A percentile compares a stretch with the other conserved stretches of the same genome.
Evolutionary conservation across 1,139 yeast species (phyloP).

Genomic region (Saccharomyces hybrid): DNA sequence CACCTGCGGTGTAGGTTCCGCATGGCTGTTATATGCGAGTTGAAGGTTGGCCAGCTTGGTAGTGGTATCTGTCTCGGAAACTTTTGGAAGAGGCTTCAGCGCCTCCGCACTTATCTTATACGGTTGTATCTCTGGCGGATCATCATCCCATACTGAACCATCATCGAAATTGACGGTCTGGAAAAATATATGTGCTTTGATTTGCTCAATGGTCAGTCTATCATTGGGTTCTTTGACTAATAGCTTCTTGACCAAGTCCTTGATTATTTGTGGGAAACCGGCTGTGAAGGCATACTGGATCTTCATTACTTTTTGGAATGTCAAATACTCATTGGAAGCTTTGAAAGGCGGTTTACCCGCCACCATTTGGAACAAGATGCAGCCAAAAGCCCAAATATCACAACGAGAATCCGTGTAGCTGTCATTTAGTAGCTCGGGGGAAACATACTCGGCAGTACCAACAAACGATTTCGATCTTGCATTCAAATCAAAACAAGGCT

Average conservation of each 20-base stretch:
- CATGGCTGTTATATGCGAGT: neutral
- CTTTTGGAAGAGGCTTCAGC: conserved; percentile 37
- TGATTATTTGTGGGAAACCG: conserved; percentile 60
- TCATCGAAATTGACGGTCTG: conserved; percentile 54
- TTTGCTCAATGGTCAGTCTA: conserved; percentile 59
- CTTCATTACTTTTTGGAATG: conserved; percentile 83
- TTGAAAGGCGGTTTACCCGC: conserved; percentile 93
- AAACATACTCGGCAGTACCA: conserved; percentile 66
- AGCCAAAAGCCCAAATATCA: conserved; percentile 94
- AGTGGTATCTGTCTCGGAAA: neutral
- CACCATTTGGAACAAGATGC: conserved; percentile 82
- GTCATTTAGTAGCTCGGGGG: conserved; percentile 80
- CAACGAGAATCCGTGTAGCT: conserved; percentile 79
- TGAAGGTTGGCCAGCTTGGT: neutral
- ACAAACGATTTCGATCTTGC: conserved; percentile 72
- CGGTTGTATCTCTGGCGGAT: conserved; percentile 74
- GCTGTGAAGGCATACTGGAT: conserved; percentile 74
- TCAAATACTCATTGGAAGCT: conserved; percentile 82
- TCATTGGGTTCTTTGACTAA: conserved; percentile 59
- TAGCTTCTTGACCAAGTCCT: conserved; percentile 60
- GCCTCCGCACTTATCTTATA: conserved; percentile 47
- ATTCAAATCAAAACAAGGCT: conserved; percentile 39
- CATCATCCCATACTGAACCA: conserved; percentile 52
- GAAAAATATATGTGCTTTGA: conserved; percentile 72
- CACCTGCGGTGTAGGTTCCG: neutral